Conservation (phyloP, 768 basidiomycete genomes). For the Polyporus arcularius region DNA sequence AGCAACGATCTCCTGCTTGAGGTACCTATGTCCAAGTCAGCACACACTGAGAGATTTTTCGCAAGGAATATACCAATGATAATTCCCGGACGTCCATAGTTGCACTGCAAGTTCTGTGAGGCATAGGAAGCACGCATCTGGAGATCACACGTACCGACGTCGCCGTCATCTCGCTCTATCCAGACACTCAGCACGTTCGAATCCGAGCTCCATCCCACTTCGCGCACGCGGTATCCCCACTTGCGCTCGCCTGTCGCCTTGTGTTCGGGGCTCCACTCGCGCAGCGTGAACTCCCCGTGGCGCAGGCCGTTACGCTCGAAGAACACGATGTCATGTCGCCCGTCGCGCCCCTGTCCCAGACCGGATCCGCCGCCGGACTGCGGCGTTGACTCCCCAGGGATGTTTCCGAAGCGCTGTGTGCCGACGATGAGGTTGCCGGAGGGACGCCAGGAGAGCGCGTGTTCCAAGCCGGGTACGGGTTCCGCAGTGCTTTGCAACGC, state of each 20-base stretch:
- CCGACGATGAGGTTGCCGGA: constrained; percentile 83
- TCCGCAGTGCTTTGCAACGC: constrained; percentile 85
- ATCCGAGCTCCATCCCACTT: constrained; percentile 86
- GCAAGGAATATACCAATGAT: constrained; percentile 69
- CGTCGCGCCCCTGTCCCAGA: constrained; percentile 51
- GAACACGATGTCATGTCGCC: constrained; percentile 84
- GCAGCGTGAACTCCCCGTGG: constrained; percentile 83
- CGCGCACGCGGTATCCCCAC: constrained; percentile 75
- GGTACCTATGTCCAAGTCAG: constrained; percentile 59
- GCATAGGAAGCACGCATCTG: background rate
- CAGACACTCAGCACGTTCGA: constrained; percentile 85
- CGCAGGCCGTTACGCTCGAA: constrained; percentile 94
- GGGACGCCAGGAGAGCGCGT: constrained; percentile 80
- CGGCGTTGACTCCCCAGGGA: constrained; percentile 52
- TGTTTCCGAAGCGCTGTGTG: constrained; percentile 80
- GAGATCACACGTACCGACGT: constrained; percentile 54
- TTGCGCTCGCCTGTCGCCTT: constrained; percentile 32
- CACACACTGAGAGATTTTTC: background rate
- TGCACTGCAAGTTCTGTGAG: constrained; percentile 57
- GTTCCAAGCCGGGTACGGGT: constrained; percentile 79
- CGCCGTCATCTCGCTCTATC: constrained; percentile 67
- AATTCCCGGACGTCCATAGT: constrained; percentile 93
- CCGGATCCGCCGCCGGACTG: constrained; percentile 6
- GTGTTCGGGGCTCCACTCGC: constrained; percentile 32
- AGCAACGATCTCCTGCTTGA: constrained; percentile 84